phyloP scores from a whole-genome alignment of 768 basidiomycete species.

The Naganishia kalamii region DNA sequence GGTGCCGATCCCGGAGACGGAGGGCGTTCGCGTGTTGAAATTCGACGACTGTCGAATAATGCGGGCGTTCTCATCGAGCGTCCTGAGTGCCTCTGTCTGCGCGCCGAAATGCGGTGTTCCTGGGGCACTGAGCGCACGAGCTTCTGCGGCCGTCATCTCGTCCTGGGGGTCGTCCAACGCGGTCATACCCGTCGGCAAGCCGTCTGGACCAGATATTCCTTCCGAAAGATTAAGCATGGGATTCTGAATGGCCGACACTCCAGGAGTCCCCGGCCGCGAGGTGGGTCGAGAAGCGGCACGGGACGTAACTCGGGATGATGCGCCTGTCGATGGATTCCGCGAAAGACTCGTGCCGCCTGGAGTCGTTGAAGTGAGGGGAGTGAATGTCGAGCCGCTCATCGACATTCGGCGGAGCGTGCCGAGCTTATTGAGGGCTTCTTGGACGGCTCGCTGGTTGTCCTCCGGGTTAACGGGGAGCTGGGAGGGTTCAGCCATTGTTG shows the following conservation, averaged over 20 bases:
- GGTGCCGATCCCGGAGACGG: conserved; percentile 45
- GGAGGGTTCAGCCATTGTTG: no score
- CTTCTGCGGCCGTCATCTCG: conserved; percentile 2
- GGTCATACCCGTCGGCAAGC: neutral
- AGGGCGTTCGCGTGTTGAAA: conserved; percentile 36
- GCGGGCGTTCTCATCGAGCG: conserved; percentile 42
- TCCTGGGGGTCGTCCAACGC: neutral
- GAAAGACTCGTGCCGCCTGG: neutral
- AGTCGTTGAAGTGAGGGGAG: neutral
- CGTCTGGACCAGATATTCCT: neutral
- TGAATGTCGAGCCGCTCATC: conserved; percentile 18
- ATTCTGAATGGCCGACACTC: conserved; percentile 2
- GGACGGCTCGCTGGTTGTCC: conserved; percentile 16
- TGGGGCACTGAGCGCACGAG: conserved; percentile 26
- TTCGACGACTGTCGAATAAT: conserved; percentile 31
- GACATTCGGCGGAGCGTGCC: conserved; percentile 15
- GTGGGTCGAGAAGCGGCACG: conserved; percentile 14
- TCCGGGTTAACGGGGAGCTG: conserved; percentile 20
- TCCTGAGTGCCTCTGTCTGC: conserved; percentile 40
- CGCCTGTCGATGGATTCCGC: conserved; percentile 8
- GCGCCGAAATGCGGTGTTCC: conserved; percentile 47
- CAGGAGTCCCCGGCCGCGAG: conserved; percentile 11
- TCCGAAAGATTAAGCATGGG: neutral
- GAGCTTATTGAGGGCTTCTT: conserved; percentile 21
- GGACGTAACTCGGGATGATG: neutral